phyloP scores from a whole-genome alignment of 495 filamentous ascomycete genomes.

The Parathielavia appendiculata region DNA sequence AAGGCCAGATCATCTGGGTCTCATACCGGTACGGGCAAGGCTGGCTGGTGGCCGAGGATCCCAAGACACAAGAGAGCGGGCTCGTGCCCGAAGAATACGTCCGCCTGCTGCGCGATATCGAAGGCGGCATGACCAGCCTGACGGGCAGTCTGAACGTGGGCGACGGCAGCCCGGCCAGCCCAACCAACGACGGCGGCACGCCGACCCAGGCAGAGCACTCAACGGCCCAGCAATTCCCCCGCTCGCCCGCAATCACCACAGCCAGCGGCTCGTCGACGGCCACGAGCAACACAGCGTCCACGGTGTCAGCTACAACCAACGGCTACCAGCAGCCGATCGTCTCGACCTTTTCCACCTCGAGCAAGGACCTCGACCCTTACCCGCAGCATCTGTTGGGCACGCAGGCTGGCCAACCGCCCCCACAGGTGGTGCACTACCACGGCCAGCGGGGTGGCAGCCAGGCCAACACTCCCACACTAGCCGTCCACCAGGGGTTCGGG shows the following conservation, averaged over 20 bases:
- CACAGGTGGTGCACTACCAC: conserved; percentile 59
- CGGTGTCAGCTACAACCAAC: conserved; percentile 33
- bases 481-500: conserved; percentile 37
- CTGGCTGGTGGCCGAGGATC: conserved; percentile 95
- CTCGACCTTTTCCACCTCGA: conserved; percentile 70
- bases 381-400: conserved; percentile 57
- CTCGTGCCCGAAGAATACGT: conserved; percentile 97
- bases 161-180: conserved; percentile 35
- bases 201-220: conserved; percentile 52
- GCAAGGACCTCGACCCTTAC: conserved; percentile 67
- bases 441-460: conserved; percentile 56
- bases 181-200: conserved; percentile 44
- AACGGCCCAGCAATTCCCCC: conserved; percentile 30
- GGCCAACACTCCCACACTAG: conserved; percentile 53
- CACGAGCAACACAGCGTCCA: conserved; percentile 9
- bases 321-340: conserved; percentile 62
- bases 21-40: conserved; percentile 93
- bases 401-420: conserved; percentile 54
- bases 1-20: conserved; percentile 95
- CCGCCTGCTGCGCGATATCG: conserved; percentile 84
- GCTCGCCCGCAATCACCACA: conserved; percentile 41
- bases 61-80: conserved; percentile 76
- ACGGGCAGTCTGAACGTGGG: conserved; percentile 39
- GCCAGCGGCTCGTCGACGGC: conserved; percentile 26
- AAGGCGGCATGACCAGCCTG: conserved; percentile 56